Base-by-base conservation (phyloP, 495 filamentous ascomycete species). In the Podospora pseudoanserina region DNA sequence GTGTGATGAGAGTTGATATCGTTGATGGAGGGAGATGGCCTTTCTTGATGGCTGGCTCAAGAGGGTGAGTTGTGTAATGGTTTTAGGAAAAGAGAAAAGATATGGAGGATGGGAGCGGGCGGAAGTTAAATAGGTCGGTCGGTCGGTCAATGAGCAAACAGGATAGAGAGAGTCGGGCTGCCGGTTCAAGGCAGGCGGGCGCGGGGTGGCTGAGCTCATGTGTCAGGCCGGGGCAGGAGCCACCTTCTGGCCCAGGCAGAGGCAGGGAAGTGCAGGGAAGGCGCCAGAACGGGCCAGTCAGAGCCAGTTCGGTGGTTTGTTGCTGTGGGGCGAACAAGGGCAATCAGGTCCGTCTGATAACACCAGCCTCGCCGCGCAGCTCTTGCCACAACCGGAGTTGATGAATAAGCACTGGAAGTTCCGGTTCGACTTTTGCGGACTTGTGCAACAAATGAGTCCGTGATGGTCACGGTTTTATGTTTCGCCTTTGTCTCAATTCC, bases 141-240 rank as follows among this genome's bases (percentile, higher is more conserved):
- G 23, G 23, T 23, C 23, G 23, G 23, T 23, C 39, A 49, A 16
- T 49, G 39, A 49, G 5, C 39, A 49, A 49, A 11, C 39, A 49
- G 67, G 53, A 20, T 27, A 59, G 80, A 23, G 73, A 70, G 79
- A 78, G 71, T 80, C 78, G 67, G 67, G 72, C 75, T 67, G 72
- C 67, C 71, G 74, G 11, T 60, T 13, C 61, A 63, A 63, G 34
- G 61, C n/a, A 58, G 20, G 55, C 23, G 55, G 64, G 57, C 53
- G 74, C 71, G 72, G 77, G 75, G 76, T 71, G 72, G 74, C 72
- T 71, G 70, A 61, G 70, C 71, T 67, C 69, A 63, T 76, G 74
- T 70, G 74, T 74, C 75, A 74, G 71, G 67, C 58, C 69, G 77
- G 77, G 70, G 73, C 80, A 81, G 75, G 72, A 73, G 66, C 75